phyloP scores from a whole-genome alignment of 352 stramenopile species.

The Phytophthora nicotianae region DNA sequence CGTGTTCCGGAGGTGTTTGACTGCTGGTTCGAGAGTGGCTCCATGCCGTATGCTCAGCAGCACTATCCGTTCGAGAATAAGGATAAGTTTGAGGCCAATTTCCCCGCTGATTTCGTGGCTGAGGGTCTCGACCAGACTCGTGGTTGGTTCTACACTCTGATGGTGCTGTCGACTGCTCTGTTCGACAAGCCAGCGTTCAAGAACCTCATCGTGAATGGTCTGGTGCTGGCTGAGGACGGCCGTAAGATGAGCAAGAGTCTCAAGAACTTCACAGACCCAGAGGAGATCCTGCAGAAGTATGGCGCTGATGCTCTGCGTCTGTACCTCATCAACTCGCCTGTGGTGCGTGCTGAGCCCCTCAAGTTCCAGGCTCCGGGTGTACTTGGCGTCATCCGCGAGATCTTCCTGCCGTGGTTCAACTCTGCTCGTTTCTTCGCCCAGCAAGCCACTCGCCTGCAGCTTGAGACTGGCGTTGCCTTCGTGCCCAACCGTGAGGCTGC shows the following conservation, averaged over 20 bases:
- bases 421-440: slow-evolving; percentile 99
- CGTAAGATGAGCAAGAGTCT: slow-evolving; percentile 99
- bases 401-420: slow-evolving; percentile 99
- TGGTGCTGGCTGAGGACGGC: slow-evolving; percentile 98
- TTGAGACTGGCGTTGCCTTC: slow-evolving; percentile 82
- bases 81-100: slow-evolving; percentile 95
- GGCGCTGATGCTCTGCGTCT: slow-evolving; percentile 98
- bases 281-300: slow-evolving; percentile 96
- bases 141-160: slow-evolving; percentile 99
- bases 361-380: slow-evolving; percentile 98
- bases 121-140: slow-evolving; percentile 99
- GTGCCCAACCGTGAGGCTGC: slow-evolving; percentile 90
- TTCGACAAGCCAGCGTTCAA: slow-evolving; percentile 99
- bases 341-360: slow-evolving; percentile 98
- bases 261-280: slow-evolving; percentile 98
- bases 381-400: slow-evolving; percentile 97
- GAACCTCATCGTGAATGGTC: slow-evolving; percentile 99
- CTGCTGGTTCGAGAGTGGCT: slow-evolving; percentile 99
- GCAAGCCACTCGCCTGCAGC: slow-evolving; percentile 94
- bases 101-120: slow-evolving; percentile 99
- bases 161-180: slow-evolving; percentile 98
- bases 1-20: slow-evolving; percentile 96
- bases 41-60: slow-evolving; percentile 99
- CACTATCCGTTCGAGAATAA: slow-evolving; percentile 99
- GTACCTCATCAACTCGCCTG: slow-evolving; percentile 99